Conservation (phyloP, 2,329 filamentous ascomycete species). For the Colletotrichum cordylinicola region DNA sequence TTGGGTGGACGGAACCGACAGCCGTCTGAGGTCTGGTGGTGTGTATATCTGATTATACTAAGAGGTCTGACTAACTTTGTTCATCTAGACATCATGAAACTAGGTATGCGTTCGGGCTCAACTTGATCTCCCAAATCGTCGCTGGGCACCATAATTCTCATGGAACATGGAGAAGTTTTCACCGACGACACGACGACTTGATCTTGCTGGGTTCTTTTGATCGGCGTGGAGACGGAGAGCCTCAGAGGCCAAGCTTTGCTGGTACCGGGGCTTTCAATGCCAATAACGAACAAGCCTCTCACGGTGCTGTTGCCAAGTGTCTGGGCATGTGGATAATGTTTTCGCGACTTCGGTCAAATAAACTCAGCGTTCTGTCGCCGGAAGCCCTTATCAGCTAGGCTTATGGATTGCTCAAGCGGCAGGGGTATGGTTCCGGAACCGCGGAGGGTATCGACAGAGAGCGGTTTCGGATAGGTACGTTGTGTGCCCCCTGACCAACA, state of each 20-base stretch:
- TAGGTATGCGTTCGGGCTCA: background rate
- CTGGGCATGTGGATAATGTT: background rate
- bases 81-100: background rate
- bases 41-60: background rate
- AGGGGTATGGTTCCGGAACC: background rate
- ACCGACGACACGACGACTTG: background rate
- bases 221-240: background rate
- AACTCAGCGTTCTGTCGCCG: background rate
- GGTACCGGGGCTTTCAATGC: background rate
- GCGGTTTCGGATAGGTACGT: background rate
- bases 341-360: background rate
- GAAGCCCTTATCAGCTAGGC: background rate
- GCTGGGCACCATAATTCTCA: background rate
- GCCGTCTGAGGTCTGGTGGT: background rate
- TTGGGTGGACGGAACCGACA: background rate
- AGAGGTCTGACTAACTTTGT: background rate
- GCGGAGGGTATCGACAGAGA: background rate
- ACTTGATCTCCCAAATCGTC: background rate
- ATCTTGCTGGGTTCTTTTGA: background rate
- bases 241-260: background rate
- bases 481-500: background rate
- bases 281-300: background rate
- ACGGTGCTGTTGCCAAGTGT: background rate
- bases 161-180: background rate
- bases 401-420: background rate